These are phyloP conservation scores for Pythium apleroticum DNA, from an alignment of 352 stramenopile genomes.

Conservation along the genomic window DNA sequence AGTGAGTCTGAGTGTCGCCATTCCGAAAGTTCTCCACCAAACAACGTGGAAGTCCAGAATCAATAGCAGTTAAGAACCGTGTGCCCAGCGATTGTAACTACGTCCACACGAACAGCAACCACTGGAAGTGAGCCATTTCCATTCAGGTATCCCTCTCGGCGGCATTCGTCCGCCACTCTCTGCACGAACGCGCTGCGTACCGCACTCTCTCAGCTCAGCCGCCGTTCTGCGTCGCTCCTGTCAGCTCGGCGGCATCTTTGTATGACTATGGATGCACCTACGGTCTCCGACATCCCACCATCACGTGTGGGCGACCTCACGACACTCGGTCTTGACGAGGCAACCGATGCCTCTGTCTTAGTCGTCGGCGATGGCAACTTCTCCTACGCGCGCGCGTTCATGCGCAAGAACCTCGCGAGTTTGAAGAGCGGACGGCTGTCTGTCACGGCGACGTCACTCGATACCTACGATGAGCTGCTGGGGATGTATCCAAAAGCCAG, in stretches of 20 bases:
- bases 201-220: constrained; percentile 3
- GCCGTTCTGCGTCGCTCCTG: constrained; percentile 9
- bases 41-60: no score
- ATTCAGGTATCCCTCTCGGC: background rate
- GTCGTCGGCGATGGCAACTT: constrained; percentile 87
- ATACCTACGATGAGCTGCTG: constrained; percentile 62
- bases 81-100: no score
- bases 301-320: constrained; percentile 47
- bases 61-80: constrained; percentile 17
- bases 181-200: constrained; percentile 12
- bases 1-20: no score
- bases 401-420: constrained; percentile 43
- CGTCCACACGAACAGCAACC: constrained; percentile 12
- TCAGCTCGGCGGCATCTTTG: constrained; percentile 15
- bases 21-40: no score
- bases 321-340: constrained; percentile 41
- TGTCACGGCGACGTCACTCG: constrained; percentile 66
- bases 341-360: constrained; percentile 38
- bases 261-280: background rate
- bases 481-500: constrained; percentile 71
- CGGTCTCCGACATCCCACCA: constrained; percentile 9
- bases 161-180: background rate
- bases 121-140: constrained; percentile 24
- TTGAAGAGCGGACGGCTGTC: constrained; percentile 21
- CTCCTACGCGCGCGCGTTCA: constrained; percentile 74